Percentiles rank a stretch among this genome's conserved stretches.
Evolutionary conservation across 257 asterid genomes (phyloP).

Genomic region (Solanum verrucosum): DNA sequence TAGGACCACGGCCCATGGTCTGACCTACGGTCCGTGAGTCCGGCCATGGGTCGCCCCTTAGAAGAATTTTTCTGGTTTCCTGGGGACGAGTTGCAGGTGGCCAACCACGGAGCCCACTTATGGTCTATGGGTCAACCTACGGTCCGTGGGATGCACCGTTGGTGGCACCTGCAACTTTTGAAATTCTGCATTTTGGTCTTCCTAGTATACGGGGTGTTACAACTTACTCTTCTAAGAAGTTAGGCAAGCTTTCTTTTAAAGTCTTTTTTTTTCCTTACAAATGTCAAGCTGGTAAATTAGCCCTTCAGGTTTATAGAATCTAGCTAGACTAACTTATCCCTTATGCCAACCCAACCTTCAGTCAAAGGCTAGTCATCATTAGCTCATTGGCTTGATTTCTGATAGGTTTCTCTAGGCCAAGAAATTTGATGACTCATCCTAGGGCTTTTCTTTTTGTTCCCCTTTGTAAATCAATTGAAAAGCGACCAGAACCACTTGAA

Average conservation of each 20-base stretch:
- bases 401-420: not conserved
- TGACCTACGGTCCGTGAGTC: too few relatives aligned
- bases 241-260: too few relatives aligned
- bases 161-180: too few relatives aligned
- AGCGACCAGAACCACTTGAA: not conserved
- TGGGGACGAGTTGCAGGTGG: too few relatives aligned
- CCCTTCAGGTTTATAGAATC: not conserved
- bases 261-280: too few relatives aligned
- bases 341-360: not conserved
- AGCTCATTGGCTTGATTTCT: not conserved
- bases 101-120: too few relatives aligned
- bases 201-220: too few relatives aligned
- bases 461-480: not conserved
- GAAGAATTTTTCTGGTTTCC: too few relatives aligned
- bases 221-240: not conserved
- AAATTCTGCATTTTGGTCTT: too few relatives aligned
- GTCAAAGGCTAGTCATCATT: not conserved
- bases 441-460: not conserved
- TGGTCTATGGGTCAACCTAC: too few relatives aligned
- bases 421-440: not conserved
- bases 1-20: too few relatives aligned
- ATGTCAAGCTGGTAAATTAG: not conserved
- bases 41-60: fast-evolving
- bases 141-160: too few relatives aligned
- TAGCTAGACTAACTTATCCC: not conserved